Evolutionary conservation across 2,329 filamentous ascomycete species (phyloP).

Genomic region (Pseudogymnoascus sp.): DNA sequence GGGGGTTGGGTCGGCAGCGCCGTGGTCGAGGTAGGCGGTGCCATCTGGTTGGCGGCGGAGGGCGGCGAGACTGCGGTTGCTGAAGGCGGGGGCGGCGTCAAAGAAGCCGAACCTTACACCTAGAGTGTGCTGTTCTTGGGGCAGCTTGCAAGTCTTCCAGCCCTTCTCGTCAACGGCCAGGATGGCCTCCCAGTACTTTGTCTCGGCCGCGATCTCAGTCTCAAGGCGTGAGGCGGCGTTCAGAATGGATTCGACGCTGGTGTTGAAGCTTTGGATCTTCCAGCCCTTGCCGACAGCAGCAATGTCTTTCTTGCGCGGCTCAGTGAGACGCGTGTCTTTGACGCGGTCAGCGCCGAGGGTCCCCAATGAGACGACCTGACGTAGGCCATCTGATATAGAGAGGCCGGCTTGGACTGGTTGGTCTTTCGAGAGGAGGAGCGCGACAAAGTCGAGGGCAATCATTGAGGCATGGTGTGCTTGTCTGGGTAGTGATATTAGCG

Average conservation of each 20-base stretch:
- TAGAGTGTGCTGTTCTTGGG: slow-evolving; percentile 62
- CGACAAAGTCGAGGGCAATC: slow-evolving; percentile 72
- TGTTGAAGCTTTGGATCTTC: slow-evolving; percentile 68
- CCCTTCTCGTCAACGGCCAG: slow-evolving; percentile 72
- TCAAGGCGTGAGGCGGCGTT: slow-evolving; percentile 64
- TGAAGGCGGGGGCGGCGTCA: slow-evolving; percentile 56
- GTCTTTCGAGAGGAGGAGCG: slow-evolving; percentile 75
- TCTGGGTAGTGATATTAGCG: slow-evolving; percentile 19
- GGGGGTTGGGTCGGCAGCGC: slow-evolving; percentile 37
- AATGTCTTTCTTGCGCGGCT: slow-evolving; percentile 47
- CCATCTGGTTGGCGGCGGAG: slow-evolving; percentile 69
- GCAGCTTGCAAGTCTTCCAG: slow-evolving; percentile 76
- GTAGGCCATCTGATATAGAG: slow-evolving; percentile 63
- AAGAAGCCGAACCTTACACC: slow-evolving; percentile 85
- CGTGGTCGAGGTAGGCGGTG: slow-evolving; percentile 62
- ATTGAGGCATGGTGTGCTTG: slow-evolving; percentile 52
- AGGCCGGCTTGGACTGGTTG: slow-evolving; percentile 58
- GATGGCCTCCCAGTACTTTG: slow-evolving; percentile 82
- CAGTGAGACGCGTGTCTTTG: slow-evolving; percentile 49
- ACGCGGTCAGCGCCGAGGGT: slow-evolving; percentile 63
- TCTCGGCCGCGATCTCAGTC: slow-evolving; percentile 70
- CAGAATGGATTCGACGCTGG: slow-evolving; percentile 64
- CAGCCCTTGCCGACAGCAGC: slow-evolving; percentile 57
- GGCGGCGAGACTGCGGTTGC: slow-evolving; percentile 68
- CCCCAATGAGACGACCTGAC: slow-evolving; percentile 63